A percentile compares a stretch with the other conserved stretches of the same genome.
phyloP scores from a whole-genome alignment of 139 green algal species.

The Penium margaritaceum region DNA sequence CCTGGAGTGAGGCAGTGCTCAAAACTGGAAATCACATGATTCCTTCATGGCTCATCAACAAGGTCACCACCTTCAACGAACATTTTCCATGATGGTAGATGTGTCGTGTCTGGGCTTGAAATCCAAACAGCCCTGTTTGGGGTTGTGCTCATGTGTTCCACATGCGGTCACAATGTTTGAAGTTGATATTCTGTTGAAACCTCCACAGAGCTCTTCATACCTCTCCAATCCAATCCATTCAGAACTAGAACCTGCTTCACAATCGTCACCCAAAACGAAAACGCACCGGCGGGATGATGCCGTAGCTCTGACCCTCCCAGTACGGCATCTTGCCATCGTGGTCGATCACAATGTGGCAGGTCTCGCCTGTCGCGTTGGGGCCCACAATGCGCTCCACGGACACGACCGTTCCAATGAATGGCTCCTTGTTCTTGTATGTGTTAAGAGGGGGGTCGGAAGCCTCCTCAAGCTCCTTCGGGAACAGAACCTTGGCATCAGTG shows the following conservation, averaged over 20 bases:
- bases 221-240: too few species aligned
- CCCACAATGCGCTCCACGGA: constrained; percentile 90
- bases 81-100: too few species aligned
- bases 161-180: too few species aligned
- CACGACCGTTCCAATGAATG: constrained; percentile 78
- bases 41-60: too few species aligned
- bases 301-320: constrained; percentile 96
- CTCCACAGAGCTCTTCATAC: too few species aligned
- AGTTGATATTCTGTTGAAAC: too few species aligned
- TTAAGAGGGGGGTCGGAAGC: constrained; percentile 33
- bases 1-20: too few species aligned
- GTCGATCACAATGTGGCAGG: constrained; percentile 94
- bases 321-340: constrained; percentile 90
- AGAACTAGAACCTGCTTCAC: not conserved
- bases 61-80: too few species aligned
- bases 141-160: too few species aligned
- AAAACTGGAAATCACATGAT: too few species aligned
- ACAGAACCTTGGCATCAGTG: not conserved
- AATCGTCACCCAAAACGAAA: constrained; percentile 35
- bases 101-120: too few species aligned
- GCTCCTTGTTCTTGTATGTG: constrained; percentile 67
- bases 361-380: constrained; percentile 91
- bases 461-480: constrained; percentile 8
- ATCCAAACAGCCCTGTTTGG: too few species aligned
- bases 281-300: constrained; percentile 81